phyloP scores from a whole-genome alignment of 1,139 yeast genomes.

The Yamadazyma triangularis region DNA sequence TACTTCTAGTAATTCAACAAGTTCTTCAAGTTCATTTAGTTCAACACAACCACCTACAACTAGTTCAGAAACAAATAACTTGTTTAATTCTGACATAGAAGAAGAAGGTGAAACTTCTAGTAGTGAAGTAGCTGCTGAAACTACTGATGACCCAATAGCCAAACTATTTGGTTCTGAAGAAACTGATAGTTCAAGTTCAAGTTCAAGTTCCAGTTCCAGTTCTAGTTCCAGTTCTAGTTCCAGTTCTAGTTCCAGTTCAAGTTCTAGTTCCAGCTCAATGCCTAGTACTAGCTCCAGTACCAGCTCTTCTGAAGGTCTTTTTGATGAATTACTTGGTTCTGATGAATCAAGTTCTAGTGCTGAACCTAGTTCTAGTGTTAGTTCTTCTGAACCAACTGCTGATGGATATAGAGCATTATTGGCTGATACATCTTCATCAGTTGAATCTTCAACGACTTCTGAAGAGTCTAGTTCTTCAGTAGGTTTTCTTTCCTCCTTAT shows the following conservation, averaged over 20 bases:
- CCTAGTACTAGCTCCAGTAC: conserved; percentile 7
- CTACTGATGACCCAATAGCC: conserved; percentile 16
- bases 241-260: conserved; percentile 2
- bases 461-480: conserved; percentile 1
- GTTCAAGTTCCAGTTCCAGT: conserved; percentile 6
- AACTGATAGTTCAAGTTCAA: conserved; percentile 2
- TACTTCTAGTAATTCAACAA: too few species aligned
- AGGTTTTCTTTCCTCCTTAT: conserved; percentile 1
- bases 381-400: conserved; percentile 1
- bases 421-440: background rate
- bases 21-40: too few species aligned
- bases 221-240: conserved; percentile 2
- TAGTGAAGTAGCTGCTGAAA: background rate
- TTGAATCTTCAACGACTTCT: background rate
- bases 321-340: conserved; percentile 1
- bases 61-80: too few species aligned
- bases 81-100: too few species aligned
- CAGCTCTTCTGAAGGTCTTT: conserved; percentile 3
- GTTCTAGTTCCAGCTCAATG: conserved; percentile 1
- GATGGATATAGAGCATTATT: conserved; percentile 2
- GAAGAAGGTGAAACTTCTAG: conserved; percentile 11
- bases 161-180: too few species aligned
- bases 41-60: too few species aligned
- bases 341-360: conserved; percentile 1
- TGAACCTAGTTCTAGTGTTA: conserved; percentile 2